Evolutionary conservation across 2,329 filamentous ascomycete genomes (phyloP).

Genomic region (Eutypa lata): DNA sequence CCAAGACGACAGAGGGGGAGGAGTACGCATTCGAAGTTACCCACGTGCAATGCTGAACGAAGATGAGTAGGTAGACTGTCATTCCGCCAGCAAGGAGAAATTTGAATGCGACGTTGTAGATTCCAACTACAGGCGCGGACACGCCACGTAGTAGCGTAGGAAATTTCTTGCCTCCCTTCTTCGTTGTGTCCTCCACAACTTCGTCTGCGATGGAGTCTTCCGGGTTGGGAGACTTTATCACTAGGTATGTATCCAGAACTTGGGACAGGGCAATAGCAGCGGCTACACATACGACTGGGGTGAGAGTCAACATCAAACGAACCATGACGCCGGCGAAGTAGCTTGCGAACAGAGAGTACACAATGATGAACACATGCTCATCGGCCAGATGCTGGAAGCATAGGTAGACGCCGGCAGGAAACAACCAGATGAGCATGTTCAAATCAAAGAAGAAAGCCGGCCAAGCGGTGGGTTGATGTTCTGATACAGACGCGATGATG

Average conservation of each 20-base stretch:
- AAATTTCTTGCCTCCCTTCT: conserved; percentile 54
- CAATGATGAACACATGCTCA: conserved; percentile 96
- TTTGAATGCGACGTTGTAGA: conserved; percentile 81
- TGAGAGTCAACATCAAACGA: conserved; percentile 95
- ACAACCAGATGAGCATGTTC: conserved; percentile 97
- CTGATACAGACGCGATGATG: conserved; percentile 98
- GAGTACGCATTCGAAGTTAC: conserved; percentile 99
- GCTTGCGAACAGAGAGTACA: conserved; percentile 93
- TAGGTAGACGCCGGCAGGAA: conserved; percentile 96
- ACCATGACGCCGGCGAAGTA: conserved; percentile 99
- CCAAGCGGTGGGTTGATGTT: conserved; percentile 98
- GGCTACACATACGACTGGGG: conserved; percentile 91
- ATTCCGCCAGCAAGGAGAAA: conserved; percentile 69
- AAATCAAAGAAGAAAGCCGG: conserved; percentile 99
- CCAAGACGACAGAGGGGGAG: conserved; percentile 93
- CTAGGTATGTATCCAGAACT: conserved; percentile 83
- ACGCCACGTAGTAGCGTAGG: too few species aligned
- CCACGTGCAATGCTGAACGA: conserved; percentile 98
- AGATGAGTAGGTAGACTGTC: conserved; percentile 80
- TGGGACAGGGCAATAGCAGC: conserved; percentile 85
- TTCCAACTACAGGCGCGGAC: conserved; percentile 72
- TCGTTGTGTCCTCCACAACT: conserved; percentile 49
- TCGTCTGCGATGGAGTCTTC: conserved; percentile 43
- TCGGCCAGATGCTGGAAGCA: conserved; percentile 93
- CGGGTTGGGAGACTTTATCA: conserved; percentile 58